Conservation (phyloP, 2,329 filamentous ascomycete genomes). For the Proliferodiscus dingleyae region DNA sequence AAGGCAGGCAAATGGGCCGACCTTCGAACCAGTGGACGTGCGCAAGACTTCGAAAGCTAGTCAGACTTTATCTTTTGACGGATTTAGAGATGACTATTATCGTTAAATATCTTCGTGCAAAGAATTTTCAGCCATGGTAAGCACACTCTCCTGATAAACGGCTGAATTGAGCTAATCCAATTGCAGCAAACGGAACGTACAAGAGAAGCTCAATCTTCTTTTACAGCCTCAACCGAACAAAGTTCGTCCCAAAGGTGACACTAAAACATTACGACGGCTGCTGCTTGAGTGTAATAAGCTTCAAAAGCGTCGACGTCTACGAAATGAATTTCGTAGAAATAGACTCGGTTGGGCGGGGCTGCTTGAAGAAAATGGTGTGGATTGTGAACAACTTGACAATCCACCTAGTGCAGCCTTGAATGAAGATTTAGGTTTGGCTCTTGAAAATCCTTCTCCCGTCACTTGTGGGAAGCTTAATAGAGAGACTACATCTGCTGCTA, state of each 20-base stretch:
- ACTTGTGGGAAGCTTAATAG: no score
- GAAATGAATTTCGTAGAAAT: background rate
- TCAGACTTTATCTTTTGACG: conserved; percentile 10
- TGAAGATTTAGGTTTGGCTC: no score
- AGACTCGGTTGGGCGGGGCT: no score
- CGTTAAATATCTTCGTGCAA: background rate
- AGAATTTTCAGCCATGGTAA: conserved; percentile 3
- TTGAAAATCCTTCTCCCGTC: no score
- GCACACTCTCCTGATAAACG: background rate
- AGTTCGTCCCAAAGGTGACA: conserved; percentile 5
- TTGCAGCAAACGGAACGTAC: conserved; percentile 7
- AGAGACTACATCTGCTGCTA: no score
- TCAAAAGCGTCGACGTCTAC: background rate
- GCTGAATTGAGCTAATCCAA: background rate
- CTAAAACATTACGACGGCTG: background rate
- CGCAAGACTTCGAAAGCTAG: conserved; percentile 6
- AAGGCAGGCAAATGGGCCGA: conserved; percentile 5
- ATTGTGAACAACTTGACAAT: no score
- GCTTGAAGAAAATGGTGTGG: no score
- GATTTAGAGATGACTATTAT: conserved; percentile 5
- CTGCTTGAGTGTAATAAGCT: conserved; percentile 7
- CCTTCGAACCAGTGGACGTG: conserved; percentile 6
- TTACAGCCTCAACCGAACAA: conserved; percentile 7
- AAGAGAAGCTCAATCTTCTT: conserved; percentile 4
- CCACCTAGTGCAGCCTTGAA: no score